A percentile compares a stretch with the other conserved stretches of the same genome.
phyloP scores from a whole-genome alignment of 306 rosid species.

The Cicer arietinum region DNA sequence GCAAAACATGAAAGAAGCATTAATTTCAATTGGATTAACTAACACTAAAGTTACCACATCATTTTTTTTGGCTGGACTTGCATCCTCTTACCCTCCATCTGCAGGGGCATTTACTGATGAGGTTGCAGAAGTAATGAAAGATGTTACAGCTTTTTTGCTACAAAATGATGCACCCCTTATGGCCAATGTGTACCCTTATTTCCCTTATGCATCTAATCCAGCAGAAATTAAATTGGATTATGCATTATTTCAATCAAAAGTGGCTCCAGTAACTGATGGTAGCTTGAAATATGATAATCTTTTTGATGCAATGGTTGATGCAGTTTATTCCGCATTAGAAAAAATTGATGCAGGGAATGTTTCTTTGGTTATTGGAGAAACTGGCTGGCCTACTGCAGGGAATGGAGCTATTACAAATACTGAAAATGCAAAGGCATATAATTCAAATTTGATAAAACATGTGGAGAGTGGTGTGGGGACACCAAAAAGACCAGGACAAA shows the following conservation, averaged over 20 bases:
- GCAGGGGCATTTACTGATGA: constrained; percentile 1
- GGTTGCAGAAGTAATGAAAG: not conserved
- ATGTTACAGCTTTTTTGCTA: not conserved
- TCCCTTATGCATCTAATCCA: not conserved
- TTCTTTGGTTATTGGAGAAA: constrained; percentile 13
- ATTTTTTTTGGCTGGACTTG: not conserved
- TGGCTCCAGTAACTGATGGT: not conserved
- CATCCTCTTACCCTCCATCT: constrained; percentile 39
- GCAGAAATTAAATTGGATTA: constrained; percentile 2
- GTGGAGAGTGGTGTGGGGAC: not conserved
- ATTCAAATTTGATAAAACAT: not conserved
- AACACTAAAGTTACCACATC: constrained; percentile 32
- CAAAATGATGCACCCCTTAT: constrained; percentile 32
- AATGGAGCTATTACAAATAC: constrained; percentile 26
- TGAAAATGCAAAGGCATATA: constrained; percentile 13
- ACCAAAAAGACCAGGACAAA: constrained; percentile 34
- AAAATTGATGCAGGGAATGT: not conserved
- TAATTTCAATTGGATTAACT: constrained; percentile 27
- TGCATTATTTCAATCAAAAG: constrained; percentile 24
- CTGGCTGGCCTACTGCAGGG: constrained; percentile 41
- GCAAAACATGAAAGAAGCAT: constrained; percentile 19
- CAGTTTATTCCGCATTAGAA: constrained; percentile 32
- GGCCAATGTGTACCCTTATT: constrained; percentile 42
- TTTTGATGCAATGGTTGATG: constrained; percentile 40
- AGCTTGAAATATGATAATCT: not conserved